Evolutionary conservation across 495 filamentous ascomycete genomes (phyloP).

Genomic region (Neurospora tetraspora): DNA sequence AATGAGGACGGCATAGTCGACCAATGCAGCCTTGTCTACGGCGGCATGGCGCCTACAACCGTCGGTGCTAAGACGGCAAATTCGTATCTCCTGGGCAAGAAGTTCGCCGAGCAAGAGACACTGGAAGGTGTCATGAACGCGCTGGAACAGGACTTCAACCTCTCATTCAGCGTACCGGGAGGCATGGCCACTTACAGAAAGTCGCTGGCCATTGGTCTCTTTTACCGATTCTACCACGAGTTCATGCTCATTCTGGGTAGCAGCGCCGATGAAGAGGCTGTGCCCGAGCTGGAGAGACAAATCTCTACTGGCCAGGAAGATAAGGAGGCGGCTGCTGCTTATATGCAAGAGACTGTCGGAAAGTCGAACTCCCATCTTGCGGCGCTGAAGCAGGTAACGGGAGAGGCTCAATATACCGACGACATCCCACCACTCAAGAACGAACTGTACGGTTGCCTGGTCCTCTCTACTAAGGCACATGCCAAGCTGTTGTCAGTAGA

Average conservation of each 20-base stretch:
- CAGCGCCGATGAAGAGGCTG: slow-evolving; percentile 47
- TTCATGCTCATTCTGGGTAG: slow-evolving; percentile 38
- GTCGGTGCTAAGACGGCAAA: slow-evolving; percentile 70
- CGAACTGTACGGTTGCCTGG: slow-evolving; percentile 78
- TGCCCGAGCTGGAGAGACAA: slow-evolving; percentile 55
- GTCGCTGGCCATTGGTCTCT: slow-evolving; percentile 78
- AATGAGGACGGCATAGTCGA: slow-evolving; percentile 55
- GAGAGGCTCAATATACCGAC: slow-evolving; percentile 93
- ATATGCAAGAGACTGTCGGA: slow-evolving; percentile 69
- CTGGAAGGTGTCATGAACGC: slow-evolving; percentile 83
- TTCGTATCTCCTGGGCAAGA: slow-evolving; percentile 62
- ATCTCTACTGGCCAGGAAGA: slow-evolving; percentile 57
- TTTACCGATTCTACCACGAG: slow-evolving; percentile 80
- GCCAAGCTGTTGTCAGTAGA: slow-evolving; percentile 78
- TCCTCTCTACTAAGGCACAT: slow-evolving; percentile 82
- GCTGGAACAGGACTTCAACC: slow-evolving; percentile 75
- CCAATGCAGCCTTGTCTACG: slow-evolving; percentile 70
- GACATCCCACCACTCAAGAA: slow-evolving; percentile 83
- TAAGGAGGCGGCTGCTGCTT: slow-evolving; percentile 46
- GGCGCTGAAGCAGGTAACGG: slow-evolving; percentile 86
- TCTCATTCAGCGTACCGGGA: slow-evolving; percentile 79
- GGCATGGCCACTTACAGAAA: slow-evolving; percentile 96
- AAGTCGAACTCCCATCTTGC: slow-evolving; percentile 78
- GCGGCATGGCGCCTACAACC: slow-evolving; percentile 82
- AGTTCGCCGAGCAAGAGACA: slow-evolving; percentile 66